phyloP scores from a whole-genome alignment of 495 filamentous ascomycete species.

The Penicillium bialowiezense region DNA sequence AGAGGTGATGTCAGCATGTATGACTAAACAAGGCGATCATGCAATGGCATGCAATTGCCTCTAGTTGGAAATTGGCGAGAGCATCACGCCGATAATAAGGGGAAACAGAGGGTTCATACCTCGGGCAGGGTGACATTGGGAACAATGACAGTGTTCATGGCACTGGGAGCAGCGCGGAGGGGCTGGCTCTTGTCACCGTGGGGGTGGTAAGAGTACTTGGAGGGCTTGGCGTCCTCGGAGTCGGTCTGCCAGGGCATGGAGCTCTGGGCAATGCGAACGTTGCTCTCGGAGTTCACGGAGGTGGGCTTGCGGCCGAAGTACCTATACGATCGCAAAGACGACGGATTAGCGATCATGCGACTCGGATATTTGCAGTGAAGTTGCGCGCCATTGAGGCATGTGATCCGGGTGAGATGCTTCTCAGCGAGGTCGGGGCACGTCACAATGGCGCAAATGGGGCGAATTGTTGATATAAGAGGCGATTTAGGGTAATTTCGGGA shows the following conservation, averaged over 20 bases:
- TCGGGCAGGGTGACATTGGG: conserved; percentile 90
- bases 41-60: not conserved
- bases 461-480: conserved; percentile 2
- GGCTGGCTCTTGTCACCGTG: conserved; percentile 73
- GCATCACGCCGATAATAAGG: not conserved
- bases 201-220: conserved; percentile 93
- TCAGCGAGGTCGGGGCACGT: conserved; percentile 1
- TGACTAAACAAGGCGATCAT: conserved; percentile 3
- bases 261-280: conserved; percentile 66
- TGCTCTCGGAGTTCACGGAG: conserved; percentile 73
- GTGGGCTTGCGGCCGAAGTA: conserved; percentile 80
- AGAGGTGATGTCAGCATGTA: conserved; percentile 1
- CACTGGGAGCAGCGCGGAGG: conserved; percentile 87
- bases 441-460: conserved; percentile 12
- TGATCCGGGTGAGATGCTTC: not conserved
- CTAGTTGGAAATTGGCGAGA: not conserved
- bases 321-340: conserved; percentile 24
- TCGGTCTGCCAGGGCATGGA: conserved; percentile 88
- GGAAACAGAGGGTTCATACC: conserved; percentile 47
- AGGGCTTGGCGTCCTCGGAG: conserved; percentile 49
- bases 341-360: conserved; percentile 11
- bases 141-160: conserved; percentile 88
- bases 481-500: conserved; percentile 33
- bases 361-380: not conserved
- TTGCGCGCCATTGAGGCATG: not conserved